phyloP scores from a whole-genome alignment of 2,329 filamentous ascomycete genomes.

The Fusarium humuli region DNA sequence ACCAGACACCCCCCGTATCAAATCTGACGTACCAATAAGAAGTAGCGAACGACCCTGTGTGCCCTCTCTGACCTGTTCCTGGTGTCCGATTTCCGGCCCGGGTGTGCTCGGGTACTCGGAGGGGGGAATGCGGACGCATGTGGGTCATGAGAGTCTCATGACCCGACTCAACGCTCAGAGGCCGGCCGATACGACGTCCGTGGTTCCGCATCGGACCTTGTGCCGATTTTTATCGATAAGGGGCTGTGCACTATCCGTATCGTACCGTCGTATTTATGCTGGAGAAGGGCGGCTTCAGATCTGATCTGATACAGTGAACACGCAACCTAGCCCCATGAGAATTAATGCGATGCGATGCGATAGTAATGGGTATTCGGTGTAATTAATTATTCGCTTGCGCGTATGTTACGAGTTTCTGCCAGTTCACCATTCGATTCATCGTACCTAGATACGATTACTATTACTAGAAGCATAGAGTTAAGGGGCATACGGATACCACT shows the following conservation, averaged over 20 bases:
- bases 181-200: constrained; percentile 37
- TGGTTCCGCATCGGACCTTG: constrained; percentile 28
- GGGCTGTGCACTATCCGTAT: background rate
- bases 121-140: constrained; percentile 43
- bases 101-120: constrained; percentile 26
- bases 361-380: background rate
- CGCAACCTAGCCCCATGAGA: constrained; percentile 21
- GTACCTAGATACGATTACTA: background rate
- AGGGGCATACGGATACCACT: background rate
- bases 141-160: constrained; percentile 35
- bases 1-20: background rate
- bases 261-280: background rate
- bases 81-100: constrained; percentile 39
- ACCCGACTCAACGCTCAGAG: constrained; percentile 21
- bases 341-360: background rate
- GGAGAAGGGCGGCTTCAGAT: constrained; percentile 21
- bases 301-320: constrained; percentile 30
- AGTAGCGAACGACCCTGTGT: background rate
- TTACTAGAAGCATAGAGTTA: background rate
- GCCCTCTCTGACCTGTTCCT: constrained; percentile 16
- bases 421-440: constrained; percentile 1
- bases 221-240: constrained; percentile 32
- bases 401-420: constrained; percentile 26
- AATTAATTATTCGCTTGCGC: constrained; percentile 19
- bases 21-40: constrained; percentile 22